Evolutionary conservation across 202 grass and related monocot genomes (phyloP), one percentile per base, ranked within the genome.

Genomic region (Digitaria exilis): DNA sequence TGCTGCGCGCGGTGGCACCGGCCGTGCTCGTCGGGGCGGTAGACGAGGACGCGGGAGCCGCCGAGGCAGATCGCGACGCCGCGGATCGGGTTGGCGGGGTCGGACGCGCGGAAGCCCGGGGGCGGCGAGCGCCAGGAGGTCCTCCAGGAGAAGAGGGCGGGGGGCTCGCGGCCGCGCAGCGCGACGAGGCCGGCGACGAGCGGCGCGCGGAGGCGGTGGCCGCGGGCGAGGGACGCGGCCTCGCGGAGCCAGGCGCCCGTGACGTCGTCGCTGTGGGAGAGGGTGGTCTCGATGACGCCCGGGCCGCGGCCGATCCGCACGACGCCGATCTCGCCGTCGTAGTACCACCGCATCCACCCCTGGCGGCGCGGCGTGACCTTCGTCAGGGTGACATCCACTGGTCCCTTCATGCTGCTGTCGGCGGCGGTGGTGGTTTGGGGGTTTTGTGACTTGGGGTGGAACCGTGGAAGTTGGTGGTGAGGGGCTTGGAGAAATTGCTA

Each of bases 151-250:
- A 18, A 24, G 2, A 4, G 16, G 24, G 9, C 12, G 24, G 22
- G 1, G 44, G 54, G 73, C 34, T 59, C 24, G 34, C 39, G 32
- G 48, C 73, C 78, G 71, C 78, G 83, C 46, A 86, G 67, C 57
- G 72, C 72, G 71, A 76, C 71, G 61, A 88, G 69, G 76, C 81
- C 87, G 21, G 31, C 81, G 41, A 84, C 81, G 87, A 71, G 69
- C 19, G 87, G 82, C 2, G 54, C 35, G 54, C 52, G 73, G 34
- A 43, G n/a, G 73, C 54, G 73, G 22, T 34, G 15, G 56, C 56
- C 39, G 39, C 83, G 44, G 82, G 29, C 25, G 19, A 69, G 16
- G 39, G 8, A 5, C 50, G 37, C 1, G 61, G 73, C 13, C 24
- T 34, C 28, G 5, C 3, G 34, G 34, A 88, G 24, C 86, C 86